These are phyloP conservation scores for Tolypocladium nubicola DNA, from an alignment of 2,329 filamentous ascomycete genomes.

Conservation along the genomic window DNA sequence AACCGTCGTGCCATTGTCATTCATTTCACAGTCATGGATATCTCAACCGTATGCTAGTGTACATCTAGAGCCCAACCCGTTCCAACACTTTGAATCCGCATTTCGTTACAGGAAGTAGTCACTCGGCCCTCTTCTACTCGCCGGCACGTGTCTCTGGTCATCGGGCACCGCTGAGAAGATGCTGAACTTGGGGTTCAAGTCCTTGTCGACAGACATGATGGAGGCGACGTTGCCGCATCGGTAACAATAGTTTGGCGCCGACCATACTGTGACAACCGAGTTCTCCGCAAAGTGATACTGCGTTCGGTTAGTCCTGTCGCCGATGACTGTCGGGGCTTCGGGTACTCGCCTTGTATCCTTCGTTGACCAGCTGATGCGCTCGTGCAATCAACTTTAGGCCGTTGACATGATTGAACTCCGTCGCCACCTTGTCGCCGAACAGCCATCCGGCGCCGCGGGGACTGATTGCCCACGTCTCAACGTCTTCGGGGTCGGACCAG, in stretches of 20 bases:
- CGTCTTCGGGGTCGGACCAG: slow-evolving; percentile 95
- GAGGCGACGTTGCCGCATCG: slow-evolving; percentile 94
- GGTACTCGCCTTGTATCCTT: slow-evolving; percentile 77
- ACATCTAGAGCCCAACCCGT: slow-evolving; percentile 21
- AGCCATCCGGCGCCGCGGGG: slow-evolving; percentile 95
- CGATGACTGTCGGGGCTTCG: not conserved
- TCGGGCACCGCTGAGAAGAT: slow-evolving; percentile 88
- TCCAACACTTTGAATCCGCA: slow-evolving; percentile 10
- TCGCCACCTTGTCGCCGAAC: slow-evolving; percentile 94
- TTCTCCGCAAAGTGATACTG: slow-evolving; percentile 91
- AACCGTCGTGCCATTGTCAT: slow-evolving; percentile 9
- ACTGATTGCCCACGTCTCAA: slow-evolving; percentile 92
- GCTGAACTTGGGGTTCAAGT: slow-evolving; percentile 82
- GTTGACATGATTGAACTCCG: slow-evolving; percentile 96
- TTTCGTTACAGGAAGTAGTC: slow-evolving; percentile 56
- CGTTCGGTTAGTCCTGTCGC: slow-evolving; percentile 14
- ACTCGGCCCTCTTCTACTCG: slow-evolving; percentile 54
- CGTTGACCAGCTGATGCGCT: slow-evolving; percentile 96
- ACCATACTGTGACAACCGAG: slow-evolving; percentile 97
- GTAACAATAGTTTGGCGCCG: slow-evolving; percentile 91
- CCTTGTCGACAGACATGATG: slow-evolving; percentile 83
- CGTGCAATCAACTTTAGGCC: slow-evolving; percentile 90
- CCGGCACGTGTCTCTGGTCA: slow-evolving; percentile 69
- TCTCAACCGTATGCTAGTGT: slow-evolving; percentile 31
- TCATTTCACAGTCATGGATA: slow-evolving; percentile 26